Conservation (phyloP, 192 early-diverging fungal genomes). For the Backusella sp. region DNA sequence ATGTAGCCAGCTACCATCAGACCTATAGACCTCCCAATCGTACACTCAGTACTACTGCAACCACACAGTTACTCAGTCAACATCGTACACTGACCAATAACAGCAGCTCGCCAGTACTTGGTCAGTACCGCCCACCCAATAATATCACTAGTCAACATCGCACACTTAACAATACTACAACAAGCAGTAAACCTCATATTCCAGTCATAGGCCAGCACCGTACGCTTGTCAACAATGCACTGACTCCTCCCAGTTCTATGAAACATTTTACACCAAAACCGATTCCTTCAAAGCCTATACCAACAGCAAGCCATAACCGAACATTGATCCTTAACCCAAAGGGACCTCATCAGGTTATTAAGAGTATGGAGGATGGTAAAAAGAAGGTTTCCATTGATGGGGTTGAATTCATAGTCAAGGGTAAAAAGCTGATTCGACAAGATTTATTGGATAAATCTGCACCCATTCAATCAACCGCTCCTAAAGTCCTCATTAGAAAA, state of each 20-base stretch:
- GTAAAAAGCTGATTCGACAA: slow-evolving; percentile 25
- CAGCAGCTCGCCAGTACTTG: neutral
- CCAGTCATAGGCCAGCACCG: neutral
- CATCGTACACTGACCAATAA: neutral
- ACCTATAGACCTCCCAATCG: neutral
- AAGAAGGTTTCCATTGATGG: slow-evolving; percentile 23
- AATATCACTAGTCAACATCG: neutral
- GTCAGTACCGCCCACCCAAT: neutral
- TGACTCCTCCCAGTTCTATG: neutral
- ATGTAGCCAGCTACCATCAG: no score
- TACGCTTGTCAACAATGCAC: neutral
- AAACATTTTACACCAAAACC: neutral
- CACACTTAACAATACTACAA: neutral
- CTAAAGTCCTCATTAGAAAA: slow-evolving; percentile 11
- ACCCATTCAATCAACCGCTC: neutral
- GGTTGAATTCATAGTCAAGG: slow-evolving; percentile 25
- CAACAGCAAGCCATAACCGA: neutral
- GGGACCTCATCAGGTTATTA: neutral
- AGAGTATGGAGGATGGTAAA: neutral
- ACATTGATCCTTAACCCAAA: slow-evolving; percentile 6
- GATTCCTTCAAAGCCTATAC: neutral
- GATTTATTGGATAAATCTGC: slow-evolving; percentile 5
- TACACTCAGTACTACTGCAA: neutral
- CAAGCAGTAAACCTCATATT: neutral
- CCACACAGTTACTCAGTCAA: neutral